Conservation (phyloP, 805 yeast genomes). For the Candida germanica region DNA sequence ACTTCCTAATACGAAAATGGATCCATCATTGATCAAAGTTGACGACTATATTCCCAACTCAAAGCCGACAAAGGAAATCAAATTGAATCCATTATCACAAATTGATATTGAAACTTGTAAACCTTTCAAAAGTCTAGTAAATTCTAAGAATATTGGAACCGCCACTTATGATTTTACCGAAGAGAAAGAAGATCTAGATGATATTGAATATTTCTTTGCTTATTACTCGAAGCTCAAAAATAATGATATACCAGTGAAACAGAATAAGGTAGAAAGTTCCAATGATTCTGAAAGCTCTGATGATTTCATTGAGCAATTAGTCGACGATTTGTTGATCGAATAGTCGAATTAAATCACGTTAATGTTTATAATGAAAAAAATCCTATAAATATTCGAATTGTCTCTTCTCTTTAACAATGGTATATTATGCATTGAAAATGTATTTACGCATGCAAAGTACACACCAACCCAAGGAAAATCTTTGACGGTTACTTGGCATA, state of each 20-base stretch:
- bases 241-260: conserved; percentile 1
- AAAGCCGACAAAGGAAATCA: not conserved
- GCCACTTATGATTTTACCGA: conserved; percentile 23
- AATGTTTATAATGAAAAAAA: no score
- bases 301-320: conserved; percentile 6
- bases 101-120: conserved; percentile 57
- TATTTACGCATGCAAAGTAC: no score
- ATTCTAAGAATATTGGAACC: conserved; percentile 28
- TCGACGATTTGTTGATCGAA: conserved; percentile 3
- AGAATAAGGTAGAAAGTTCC: conserved; percentile 1
- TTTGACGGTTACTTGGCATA: no score
- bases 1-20: conserved; percentile 27
- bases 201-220: conserved; percentile 16
- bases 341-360: not conserved
- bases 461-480: no score
- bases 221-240: conserved; percentile 10
- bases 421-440: no score
- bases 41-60: not conserved
- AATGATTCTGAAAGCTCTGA: not conserved
- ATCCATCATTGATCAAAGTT: conserved; percentile 5
- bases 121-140: conserved; percentile 33
- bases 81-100: conserved; percentile 34
- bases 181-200: not conserved
- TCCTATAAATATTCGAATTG: no score
- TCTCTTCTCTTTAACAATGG: no score